A percentile compares a stretch with the other conserved stretches of the same genome.
Conservation (phyloP, 1,139 yeast species). For the Kodamaea derodonti region DNA sequence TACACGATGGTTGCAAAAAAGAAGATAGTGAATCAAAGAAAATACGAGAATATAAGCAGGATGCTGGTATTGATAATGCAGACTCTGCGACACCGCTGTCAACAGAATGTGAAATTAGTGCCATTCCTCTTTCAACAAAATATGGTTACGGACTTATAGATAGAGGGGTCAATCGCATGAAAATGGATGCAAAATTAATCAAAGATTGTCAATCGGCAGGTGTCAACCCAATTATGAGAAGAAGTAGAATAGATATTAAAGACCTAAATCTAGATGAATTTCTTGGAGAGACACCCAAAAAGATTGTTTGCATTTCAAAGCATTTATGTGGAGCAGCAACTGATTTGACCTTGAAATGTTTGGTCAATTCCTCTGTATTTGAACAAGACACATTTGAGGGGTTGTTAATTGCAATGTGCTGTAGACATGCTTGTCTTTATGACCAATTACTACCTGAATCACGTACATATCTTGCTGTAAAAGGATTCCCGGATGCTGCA, state of each 20-base stretch:
- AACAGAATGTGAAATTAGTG: not conserved
- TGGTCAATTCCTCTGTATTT: slow-evolving; percentile 40
- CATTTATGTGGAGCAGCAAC: slow-evolving; percentile 95
- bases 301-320: slow-evolving; percentile 67
- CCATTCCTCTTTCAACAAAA: not conserved
- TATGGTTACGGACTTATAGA: slow-evolving; percentile 65
- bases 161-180: slow-evolving; percentile 74
- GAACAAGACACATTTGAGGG: slow-evolving; percentile 39
- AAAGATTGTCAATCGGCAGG: slow-evolving; percentile 43
- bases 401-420: slow-evolving; percentile 85
- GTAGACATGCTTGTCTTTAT: slow-evolving; percentile 77
- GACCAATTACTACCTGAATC: slow-evolving; percentile 52
- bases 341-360: slow-evolving; percentile 71
- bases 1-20: slow-evolving; percentile 13
- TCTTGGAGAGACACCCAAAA: slow-evolving; percentile 23
- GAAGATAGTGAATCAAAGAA: not conserved
- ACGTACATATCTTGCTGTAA: slow-evolving; percentile 30
- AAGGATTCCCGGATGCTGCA: slow-evolving; percentile 27
- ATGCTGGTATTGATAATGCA: not conserved
- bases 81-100: not conserved
- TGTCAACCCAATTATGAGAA: slow-evolving; percentile 34
- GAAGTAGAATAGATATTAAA: slow-evolving; percentile 74
- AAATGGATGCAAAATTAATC: slow-evolving; percentile 65
- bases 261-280: slow-evolving; percentile 57
- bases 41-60: not conserved